These are phyloP conservation scores for Coleophoma crateriformis DNA, from an alignment of 2,329 filamentous ascomycete species.

Conservation along the genomic window DNA sequence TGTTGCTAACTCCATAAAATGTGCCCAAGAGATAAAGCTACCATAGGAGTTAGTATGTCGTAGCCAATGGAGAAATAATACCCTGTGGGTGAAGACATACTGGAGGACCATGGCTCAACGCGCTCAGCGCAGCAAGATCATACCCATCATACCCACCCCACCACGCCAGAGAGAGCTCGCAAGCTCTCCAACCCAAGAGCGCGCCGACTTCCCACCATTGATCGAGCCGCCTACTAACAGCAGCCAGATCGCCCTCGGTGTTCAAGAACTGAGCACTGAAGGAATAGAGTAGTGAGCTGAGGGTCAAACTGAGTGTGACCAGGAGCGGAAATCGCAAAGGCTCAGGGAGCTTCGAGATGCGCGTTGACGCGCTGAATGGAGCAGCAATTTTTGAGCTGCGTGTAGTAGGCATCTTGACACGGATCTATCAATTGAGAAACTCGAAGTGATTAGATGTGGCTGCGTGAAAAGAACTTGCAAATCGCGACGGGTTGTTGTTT, in stretches of 20 bases:
- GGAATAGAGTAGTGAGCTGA: slow-evolving; percentile 62
- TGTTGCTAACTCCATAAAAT: slow-evolving; percentile 68
- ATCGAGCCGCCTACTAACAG: slow-evolving; percentile 58
- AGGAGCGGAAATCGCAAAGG: slow-evolving; percentile 47
- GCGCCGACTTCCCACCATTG: slow-evolving; percentile 55
- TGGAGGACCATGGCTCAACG: slow-evolving; percentile 70
- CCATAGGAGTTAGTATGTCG: slow-evolving; percentile 4
- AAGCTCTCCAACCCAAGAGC: slow-evolving; percentile 50
- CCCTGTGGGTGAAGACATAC: slow-evolving; percentile 34
- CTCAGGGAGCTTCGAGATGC: slow-evolving; percentile 33
- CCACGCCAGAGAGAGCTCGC: slow-evolving; percentile 70
- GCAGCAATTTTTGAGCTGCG: neutral
- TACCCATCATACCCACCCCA: slow-evolving; percentile 67
- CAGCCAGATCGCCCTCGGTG: slow-evolving; percentile 60
- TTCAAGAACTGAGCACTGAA: slow-evolving; percentile 38
- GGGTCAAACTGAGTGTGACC: slow-evolving; percentile 48
- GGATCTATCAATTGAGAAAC: neutral
- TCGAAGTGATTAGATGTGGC: neutral
- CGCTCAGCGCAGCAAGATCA: slow-evolving; percentile 58
- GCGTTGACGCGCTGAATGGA: slow-evolving; percentile 6
- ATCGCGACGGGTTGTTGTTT: neutral
- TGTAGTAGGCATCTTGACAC: slow-evolving; percentile 2
- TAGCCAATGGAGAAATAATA: neutral
- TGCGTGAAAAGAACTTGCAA: neutral
- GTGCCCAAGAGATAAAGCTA: slow-evolving; percentile 68